Evolutionary conservation across 2,329 filamentous ascomycete species (phyloP), one percentile per base, ranked within the genome.

Genomic region (Metarhizium robertsii): DNA sequence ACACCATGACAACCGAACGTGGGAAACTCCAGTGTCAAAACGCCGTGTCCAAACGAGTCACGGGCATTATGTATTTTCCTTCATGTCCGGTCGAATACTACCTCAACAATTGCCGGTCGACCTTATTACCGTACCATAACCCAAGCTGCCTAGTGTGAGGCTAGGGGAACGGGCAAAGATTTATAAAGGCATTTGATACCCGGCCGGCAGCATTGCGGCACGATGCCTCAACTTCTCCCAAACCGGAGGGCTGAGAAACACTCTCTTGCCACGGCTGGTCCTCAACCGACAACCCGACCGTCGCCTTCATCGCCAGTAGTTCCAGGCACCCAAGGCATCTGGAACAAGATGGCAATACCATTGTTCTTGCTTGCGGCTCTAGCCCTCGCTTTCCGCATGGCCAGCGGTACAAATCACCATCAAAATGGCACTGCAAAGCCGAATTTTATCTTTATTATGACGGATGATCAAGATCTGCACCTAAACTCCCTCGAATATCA

Each of bases 381-480:
- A 2, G 18, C 14, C 32, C 34, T 43, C 14, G 36, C 50, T 8
- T 30, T 43, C 36, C 34, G 20, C 13, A 16, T 52, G 5, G 14
- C 38, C 38, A 10, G 18, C 8, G 20, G 20, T n/a, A 25, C 11
- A 10, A 4, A 29, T 43, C 32, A 51, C 3, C 11, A 13, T 43
- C 50, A 30, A n/a, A 11, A 20, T 25, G 36, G 36, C n/a, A 13
- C n/a, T 20, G 20, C 34, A 20, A 55, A 54, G 51, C 59, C 60
- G 13, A 87, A 87, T 59, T 79, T 88, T 49, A 71, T 88, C 20
- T 84, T 88, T 62, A 81, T 88, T 56, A 72, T 88, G 43, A 85
- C 83, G 0, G 85, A 88, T 58, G 85, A 88, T 58, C 85, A 88
- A 62, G 85, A 88, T 62, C 67, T 81, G 1, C 77, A 80, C 45